Evolutionary conservation across 208 protist genomes (phyloP), one percentile per base, ranked within the genome.

Genomic region (Leishmania lainsoni): DNA sequence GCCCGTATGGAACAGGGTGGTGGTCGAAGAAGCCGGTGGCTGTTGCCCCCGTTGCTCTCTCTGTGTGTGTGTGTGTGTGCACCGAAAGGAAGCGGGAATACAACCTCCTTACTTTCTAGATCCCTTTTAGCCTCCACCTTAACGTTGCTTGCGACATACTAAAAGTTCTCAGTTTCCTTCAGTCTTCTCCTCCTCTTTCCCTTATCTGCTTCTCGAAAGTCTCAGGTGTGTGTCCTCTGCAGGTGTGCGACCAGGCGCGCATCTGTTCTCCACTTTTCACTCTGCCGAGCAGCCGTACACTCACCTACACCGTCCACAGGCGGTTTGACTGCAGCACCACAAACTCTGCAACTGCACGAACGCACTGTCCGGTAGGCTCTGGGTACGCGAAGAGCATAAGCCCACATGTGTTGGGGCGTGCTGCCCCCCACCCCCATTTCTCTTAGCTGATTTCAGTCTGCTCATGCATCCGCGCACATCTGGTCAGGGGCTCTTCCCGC

Each of bases 401-500:
- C 29, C 29, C 22, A 9, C 29, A 10, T 66, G n/a, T 66, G 10
- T n/a, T n/a, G 29, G 61, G 58, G n/a, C 58, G 58, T 29, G n/a
- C n/a, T n/a, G 61, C 10, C 29, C 35, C 61, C 61, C 14, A 45
- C 42, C 42, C 42, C 42, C 42, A 45, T 45, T 45, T 45, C 42
- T 45, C 42, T 45, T 29, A 20, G 61, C 4, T 39, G 29, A 12
- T 35, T 66, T 66, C 61, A 3, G 61, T 66, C 12, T 66, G 61
- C 61, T 66, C 61, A 92, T 96, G 93, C 90, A 92, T 71, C 93
- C 93, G 14, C 85, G 85, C 10, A 73, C 76, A 5, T 94, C 90
- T 10, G 93, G 93, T 48, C 90, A 92, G 79, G 90, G 91, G 0
- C 17, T 90, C 9, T 88, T 97, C 59, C 93, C 93, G 12, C 90